Evolutionary conservation across 306 rosid genomes (phyloP).

Genomic region (Rosa chinensis): DNA sequence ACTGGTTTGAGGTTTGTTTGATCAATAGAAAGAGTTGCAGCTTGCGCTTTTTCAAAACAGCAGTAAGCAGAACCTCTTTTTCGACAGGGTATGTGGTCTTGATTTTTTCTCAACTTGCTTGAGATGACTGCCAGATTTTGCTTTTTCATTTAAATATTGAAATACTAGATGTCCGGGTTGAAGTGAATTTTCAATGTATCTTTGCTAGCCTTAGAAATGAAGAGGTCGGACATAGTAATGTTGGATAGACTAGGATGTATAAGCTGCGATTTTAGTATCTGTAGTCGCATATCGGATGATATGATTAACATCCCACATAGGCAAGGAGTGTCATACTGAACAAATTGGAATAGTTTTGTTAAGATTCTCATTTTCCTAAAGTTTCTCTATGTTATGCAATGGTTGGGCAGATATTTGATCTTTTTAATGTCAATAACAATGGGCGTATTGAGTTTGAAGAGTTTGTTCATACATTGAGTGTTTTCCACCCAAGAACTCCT

Average conservation of each 20-base stretch:
- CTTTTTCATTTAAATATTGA: background rate
- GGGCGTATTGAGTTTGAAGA: conserved; percentile 61
- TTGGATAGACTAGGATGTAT: background rate
- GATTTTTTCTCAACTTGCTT: background rate
- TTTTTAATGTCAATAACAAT: conserved; percentile 50
- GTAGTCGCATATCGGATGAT: background rate
- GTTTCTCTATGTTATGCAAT: background rate
- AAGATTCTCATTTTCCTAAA: background rate
- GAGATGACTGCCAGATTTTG: background rate
- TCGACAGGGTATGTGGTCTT: conserved; percentile 15
- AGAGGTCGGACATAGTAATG: too few species aligned
- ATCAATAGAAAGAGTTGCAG: conserved; percentile 19
- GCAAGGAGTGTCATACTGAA: background rate
- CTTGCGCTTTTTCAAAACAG: conserved; percentile 17
- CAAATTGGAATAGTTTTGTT: background rate
- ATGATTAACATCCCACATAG: background rate
- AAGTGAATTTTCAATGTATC: background rate
- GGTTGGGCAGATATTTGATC: conserved; percentile 45
- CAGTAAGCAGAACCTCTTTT: conserved; percentile 14
- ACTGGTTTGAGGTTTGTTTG: background rate
- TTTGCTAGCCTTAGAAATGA: background rate
- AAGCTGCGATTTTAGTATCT: background rate
- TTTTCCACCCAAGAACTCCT: conserved; percentile 59
- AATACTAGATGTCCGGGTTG: too few species aligned
- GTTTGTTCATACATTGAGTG: conserved; percentile 50